Base-by-base conservation (phyloP, 2,329 filamentous ascomycete species). In the Apiospora malaysiana region DNA sequence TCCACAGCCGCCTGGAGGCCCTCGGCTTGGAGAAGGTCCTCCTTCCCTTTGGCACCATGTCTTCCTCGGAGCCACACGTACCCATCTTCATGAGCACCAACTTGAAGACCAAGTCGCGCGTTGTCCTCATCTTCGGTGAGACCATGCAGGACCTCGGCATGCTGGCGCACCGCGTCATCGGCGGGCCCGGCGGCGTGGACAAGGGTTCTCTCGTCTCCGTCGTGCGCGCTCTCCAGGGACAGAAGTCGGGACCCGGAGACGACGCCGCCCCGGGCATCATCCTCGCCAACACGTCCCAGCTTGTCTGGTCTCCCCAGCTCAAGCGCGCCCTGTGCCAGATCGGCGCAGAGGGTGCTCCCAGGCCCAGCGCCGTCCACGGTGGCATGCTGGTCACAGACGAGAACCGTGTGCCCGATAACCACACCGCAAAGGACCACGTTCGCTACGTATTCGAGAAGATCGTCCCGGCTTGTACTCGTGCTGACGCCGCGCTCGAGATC, bases 111-210 rank as follows among this genome's bases (percentile, higher is more conserved):
- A 88, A 88, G 70, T 85, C 87, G 66, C 91, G 92, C 51, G 82
- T 97, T 21, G 83, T 97, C 27, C 81, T 97, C 65, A 81, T 97
- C 69, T 88, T 97, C 75, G 93, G 94, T 70, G 92, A 96, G 75
- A 83, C 88, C 0, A 79, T 79, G 2, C 91, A 95, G 76, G 91
- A 95, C 69, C 85, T 97, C 0, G 94, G 93, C 0, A 82, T 95
- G 45, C 87, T 95, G 73, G 90, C 94, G 0, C 91, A 93, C 75
- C 89, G 94, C 25, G 85, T 91, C 14, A 81, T 91, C 49, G 87
- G 89, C 71, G 87, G 89, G 0, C 82, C 84, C 2, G 89, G 92
- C 1, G 91, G 93, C 25, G 85, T 97, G 74, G 84, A 90, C 74
- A 84, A 87, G 63, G 94, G 94, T n/a, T 93, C 90, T 43, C 85